Evolutionary conservation across 495 filamentous ascomycete species (phyloP), one percentile per base, ranked within the genome.

Genomic region (Aspergillus campestris): DNA sequence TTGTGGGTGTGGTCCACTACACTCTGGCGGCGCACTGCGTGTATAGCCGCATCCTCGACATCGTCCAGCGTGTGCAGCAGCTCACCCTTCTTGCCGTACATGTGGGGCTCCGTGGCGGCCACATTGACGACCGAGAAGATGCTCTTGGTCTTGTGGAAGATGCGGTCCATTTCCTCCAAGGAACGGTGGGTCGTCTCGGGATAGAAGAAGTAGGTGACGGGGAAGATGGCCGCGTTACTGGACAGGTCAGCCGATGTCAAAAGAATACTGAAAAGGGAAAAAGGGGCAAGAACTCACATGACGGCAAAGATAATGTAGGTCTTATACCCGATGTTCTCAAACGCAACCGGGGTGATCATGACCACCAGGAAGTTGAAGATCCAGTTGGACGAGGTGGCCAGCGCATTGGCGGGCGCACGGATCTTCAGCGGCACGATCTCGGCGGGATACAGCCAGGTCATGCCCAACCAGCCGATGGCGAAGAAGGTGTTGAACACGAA

Each of bases 291-390:
- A 12, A 56, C 71, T 60, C 62, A 73, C 71, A 84, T 84, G 47
- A 81, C 80, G 10, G 85, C 86, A 55, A 89, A 89, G 56, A 87
- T 85, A 55, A 87, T 81, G 56, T 89, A 90, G 3, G 83, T 87
- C 60, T 76, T 66, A 57, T 83, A 87, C 10, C 63, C 60, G 52
- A 87, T 87, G 35, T 68, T 77, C 42, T 78, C 59, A 58, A 87
- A 88, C 0, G 80, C 71, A 0, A 85, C 69, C 0, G 86, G 84
- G 0, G 83, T 84, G 47, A 86, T 78, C 76, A 88, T 83, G 45
- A 83, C 81, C 10, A 84, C 78, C 61, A 75, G 59, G 62, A 78
- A 73, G 50, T 74, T 71, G 59, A 74, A 71, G 31, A 63, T 70
- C 59, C 61, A 70, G 51, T 67, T 68, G n/a, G 54, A 59, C 6